phyloP scores from a whole-genome alignment of 129 eudicot species.

The Lactuca sativa region DNA sequence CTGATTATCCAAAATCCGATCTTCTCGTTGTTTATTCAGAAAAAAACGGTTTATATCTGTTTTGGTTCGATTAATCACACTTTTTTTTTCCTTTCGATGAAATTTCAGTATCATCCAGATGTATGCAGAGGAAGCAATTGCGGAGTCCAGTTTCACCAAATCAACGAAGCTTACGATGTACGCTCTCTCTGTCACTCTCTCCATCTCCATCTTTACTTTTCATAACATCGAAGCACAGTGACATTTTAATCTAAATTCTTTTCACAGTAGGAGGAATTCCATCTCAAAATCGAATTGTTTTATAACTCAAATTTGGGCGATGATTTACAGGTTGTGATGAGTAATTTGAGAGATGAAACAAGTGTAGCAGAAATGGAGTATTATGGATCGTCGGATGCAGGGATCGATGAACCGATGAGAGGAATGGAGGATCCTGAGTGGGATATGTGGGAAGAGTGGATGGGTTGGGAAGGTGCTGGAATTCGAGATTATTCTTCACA shows the following conservation, averaged over 20 bases:
- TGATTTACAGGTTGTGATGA: slow-evolving; percentile 62
- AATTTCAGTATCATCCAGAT: slow-evolving; percentile 88
- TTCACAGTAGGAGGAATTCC: neutral
- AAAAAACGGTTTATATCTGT: neutral
- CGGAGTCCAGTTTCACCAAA: slow-evolving; percentile 63
- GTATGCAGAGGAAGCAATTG: slow-evolving; percentile 79
- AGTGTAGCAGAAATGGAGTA: slow-evolving; percentile 26
- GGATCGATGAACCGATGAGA: slow-evolving; percentile 46
- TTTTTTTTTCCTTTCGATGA: slow-evolving; percentile 1
- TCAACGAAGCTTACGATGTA: slow-evolving; percentile 88
- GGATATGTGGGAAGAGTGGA: slow-evolving; percentile 89
- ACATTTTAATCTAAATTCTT: neutral
- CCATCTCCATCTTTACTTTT: neutral
- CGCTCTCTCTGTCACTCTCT: slow-evolving; percentile 5
- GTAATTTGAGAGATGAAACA: slow-evolving; percentile 47
- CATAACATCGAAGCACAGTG: neutral
- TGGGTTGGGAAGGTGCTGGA: slow-evolving; percentile 99
- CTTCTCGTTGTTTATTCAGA: neutral
- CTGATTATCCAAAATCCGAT: neutral
- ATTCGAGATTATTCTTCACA: slow-evolving; percentile 71
- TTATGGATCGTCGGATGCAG: slow-evolving; percentile 35
- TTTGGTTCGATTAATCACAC: slow-evolving; percentile 8
- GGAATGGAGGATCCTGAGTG: slow-evolving; percentile 67
- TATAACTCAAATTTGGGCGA: neutral
- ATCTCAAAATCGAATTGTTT: slow-evolving; percentile 17